Evolutionary conservation across 371 early-diverging fungal genomes (phyloP).

Genomic region (Mucor piriformis): DNA sequence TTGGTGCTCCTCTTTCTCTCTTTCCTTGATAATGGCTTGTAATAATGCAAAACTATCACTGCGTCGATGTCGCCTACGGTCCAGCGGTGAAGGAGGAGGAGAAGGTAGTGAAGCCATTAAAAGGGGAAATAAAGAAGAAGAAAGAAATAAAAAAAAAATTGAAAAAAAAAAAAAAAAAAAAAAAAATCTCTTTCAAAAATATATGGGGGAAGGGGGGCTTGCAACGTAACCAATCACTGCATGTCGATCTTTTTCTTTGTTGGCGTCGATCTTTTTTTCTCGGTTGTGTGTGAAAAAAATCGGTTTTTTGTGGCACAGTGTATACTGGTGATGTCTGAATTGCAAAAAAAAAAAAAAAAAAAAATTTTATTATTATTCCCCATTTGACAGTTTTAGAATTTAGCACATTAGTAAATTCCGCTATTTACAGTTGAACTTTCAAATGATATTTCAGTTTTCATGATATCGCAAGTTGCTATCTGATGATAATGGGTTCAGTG

Average conservation of each 20-base stretch:
- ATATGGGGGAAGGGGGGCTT: neutral
- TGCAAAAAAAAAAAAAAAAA: too few species aligned
- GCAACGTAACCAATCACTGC: slow-evolving; percentile 20
- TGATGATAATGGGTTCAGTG: neutral
- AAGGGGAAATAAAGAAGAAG: slow-evolving; percentile 2
- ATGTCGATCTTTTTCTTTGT: slow-evolving; percentile 15
- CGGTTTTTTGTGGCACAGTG: neutral
- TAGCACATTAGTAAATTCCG: too few species aligned
- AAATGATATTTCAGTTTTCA: neutral
- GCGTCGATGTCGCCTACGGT: slow-evolving; percentile 29
- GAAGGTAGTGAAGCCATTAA: slow-evolving; percentile 23
- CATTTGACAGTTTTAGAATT: too few species aligned
- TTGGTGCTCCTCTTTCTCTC: slow-evolving; percentile 36
- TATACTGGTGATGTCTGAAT: too few species aligned
- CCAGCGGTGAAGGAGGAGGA: slow-evolving; percentile 27
- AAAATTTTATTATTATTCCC: neutral
- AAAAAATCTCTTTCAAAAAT: neutral
- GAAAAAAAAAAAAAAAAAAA: slow-evolving; percentile 8
- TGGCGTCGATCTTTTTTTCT: neutral
- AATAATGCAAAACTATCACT: slow-evolving; percentile 40
- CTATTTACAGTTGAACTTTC: neutral
- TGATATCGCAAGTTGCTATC: too few species aligned
- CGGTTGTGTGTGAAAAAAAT: neutral
- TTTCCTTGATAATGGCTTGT: slow-evolving; percentile 43
- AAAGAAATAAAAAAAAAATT: slow-evolving; percentile 1